A percentile compares a stretch with the other conserved stretches of the same genome.
phyloP scores from a whole-genome alignment of 2,329 filamentous ascomycete species.

The Colletotrichum cereale region DNA sequence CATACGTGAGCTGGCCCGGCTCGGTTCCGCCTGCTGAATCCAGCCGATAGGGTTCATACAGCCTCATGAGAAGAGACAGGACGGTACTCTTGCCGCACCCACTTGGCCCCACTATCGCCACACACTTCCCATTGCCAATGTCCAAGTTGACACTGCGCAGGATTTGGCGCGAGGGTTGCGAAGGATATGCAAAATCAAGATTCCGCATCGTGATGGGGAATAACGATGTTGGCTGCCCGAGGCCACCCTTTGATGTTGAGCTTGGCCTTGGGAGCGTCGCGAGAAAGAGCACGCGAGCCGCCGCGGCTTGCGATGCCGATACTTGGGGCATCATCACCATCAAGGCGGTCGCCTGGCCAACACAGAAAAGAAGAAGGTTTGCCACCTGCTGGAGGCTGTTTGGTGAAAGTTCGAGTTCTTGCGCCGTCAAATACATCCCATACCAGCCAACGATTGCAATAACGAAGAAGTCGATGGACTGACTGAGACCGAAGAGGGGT shows the following conservation, averaged over 20 bases:
- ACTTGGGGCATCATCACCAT: constrained; percentile 85
- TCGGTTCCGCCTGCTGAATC: not conserved
- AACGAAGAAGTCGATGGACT: constrained; percentile 78
- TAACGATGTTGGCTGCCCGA: constrained; percentile 45
- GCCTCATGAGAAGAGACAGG: constrained; percentile 77
- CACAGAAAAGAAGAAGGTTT: constrained; percentile 85
- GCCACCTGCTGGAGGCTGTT: constrained; percentile 79
- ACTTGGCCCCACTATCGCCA: constrained; percentile 85
- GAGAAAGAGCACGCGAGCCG: constrained; percentile 78
- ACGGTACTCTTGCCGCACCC: constrained; percentile 95
- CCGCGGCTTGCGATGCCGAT: constrained; percentile 78
- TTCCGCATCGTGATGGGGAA: constrained; percentile 65
- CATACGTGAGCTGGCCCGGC: not conserved
- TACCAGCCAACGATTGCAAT: constrained; percentile 89
- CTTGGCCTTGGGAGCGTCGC: constrained; percentile 65
- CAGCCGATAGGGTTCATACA: constrained; percentile 66
- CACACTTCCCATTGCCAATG: constrained; percentile 72
- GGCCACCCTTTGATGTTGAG: not conserved
- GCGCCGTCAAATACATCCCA: constrained; percentile 73
- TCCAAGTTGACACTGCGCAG: constrained; percentile 55
- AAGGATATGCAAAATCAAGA: constrained; percentile 80
- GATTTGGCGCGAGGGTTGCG: constrained; percentile 56
- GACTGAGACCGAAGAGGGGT: constrained; percentile 81
- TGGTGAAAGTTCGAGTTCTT: constrained; percentile 60
- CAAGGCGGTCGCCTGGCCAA: constrained; percentile 78